A percentile compares a stretch with the other conserved stretches of the same genome.
Evolutionary conservation across 2,329 filamentous ascomycete species (phyloP).

Genomic region (Raffaelea ambrosiae): DNA sequence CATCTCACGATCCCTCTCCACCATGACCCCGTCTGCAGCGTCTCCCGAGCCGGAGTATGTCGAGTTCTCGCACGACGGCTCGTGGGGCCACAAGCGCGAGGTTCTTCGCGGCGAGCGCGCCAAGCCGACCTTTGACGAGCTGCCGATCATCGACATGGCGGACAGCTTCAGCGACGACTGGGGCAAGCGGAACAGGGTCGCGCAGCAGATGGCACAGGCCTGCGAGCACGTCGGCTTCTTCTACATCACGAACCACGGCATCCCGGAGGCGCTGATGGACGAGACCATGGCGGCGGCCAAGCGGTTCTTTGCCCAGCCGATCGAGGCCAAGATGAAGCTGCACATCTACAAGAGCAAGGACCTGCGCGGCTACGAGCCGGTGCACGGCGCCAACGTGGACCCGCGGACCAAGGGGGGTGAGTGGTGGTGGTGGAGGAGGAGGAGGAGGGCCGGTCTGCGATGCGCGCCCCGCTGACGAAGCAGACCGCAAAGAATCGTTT

Average conservation of each 20-base stretch:
- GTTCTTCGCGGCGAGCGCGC: slow-evolving; percentile 1
- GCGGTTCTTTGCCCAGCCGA: slow-evolving; percentile 20
- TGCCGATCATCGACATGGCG: slow-evolving; percentile 6
- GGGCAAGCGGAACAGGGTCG: not conserved
- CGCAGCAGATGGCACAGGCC: slow-evolving; percentile 2
- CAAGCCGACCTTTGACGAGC: slow-evolving; percentile 5
- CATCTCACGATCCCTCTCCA: too few species aligned
- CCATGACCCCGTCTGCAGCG: slow-evolving; percentile 6
- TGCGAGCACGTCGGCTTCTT: slow-evolving; percentile 21
- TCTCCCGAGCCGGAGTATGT: slow-evolving; percentile 7
- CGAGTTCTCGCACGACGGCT: slow-evolving; percentile 8
- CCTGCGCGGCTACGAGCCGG: slow-evolving; percentile 6
- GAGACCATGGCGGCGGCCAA: slow-evolving; percentile 22
- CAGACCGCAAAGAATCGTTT: slow-evolving; percentile 12
- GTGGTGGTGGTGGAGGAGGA: not conserved
- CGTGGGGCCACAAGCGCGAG: slow-evolving; percentile 11
- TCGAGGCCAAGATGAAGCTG: slow-evolving; percentile 23
- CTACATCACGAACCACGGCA: slow-evolving; percentile 22
- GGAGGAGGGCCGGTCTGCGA: too few species aligned
- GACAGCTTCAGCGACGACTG: slow-evolving; percentile 5
- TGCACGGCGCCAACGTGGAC: slow-evolving; percentile 7
- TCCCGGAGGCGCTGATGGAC: slow-evolving; percentile 16
- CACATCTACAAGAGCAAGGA: slow-evolving; percentile 9
- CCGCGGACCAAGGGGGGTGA: slow-evolving; percentile 6
- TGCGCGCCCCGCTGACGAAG: too few species aligned